Percentiles rank a stretch among this genome's conserved stretches.
phyloP scores from a whole-genome alignment of 106 monocot species.

The Alisma plantagoaquatica region DNA sequence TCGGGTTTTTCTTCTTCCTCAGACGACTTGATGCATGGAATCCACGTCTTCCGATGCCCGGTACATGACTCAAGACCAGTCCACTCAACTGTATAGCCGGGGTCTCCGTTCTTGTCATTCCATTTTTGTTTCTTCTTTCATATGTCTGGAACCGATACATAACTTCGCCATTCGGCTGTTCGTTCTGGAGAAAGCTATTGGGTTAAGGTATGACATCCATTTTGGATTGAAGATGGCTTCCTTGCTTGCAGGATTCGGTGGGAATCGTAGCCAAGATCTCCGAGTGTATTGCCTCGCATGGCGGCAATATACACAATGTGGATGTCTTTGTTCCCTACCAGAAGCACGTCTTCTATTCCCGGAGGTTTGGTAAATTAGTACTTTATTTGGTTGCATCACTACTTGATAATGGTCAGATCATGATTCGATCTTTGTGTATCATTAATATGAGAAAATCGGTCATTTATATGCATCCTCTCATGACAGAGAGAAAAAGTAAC shows the following conservation, averaged over 20 bases:
- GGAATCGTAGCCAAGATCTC: slow-evolving; percentile 88
- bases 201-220: background rate
- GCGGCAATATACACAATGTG: slow-evolving; percentile 73
- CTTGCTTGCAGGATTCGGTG: slow-evolving; percentile 43
- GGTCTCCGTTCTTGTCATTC: too few species aligned
- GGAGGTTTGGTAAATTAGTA: too few species aligned
- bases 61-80: slow-evolving; percentile 30
- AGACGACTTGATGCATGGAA: slow-evolving; percentile 27
- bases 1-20: slow-evolving; percentile 1
- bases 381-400: too few species aligned
- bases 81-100: too few species aligned
- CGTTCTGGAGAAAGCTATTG: background rate
- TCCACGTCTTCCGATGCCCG: slow-evolving; percentile 89
- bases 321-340: slow-evolving; percentile 86
- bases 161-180: background rate
- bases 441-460: too few species aligned
- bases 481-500: too few species aligned
- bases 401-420: too few species aligned
- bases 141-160: background rate
- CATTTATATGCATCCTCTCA: too few species aligned
- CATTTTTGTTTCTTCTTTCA: background rate
- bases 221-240: background rate
- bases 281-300: slow-evolving; percentile 68
- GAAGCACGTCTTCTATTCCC: slow-evolving; percentile 69
- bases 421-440: too few species aligned